Evolutionary conservation across 495 filamentous ascomycete species (phyloP).

Genomic region (Daldinia concentrica): DNA sequence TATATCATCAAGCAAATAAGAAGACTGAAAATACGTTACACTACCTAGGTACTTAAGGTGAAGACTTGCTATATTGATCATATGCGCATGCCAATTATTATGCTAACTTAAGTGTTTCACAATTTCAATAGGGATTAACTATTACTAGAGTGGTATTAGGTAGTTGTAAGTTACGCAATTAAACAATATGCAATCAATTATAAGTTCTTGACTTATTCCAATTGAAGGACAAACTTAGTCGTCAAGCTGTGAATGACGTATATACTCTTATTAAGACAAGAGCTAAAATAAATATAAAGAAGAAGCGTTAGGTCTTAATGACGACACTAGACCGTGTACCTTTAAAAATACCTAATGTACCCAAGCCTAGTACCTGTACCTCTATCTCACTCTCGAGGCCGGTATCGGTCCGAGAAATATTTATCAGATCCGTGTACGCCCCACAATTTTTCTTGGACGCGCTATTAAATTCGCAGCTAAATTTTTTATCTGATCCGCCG

Average conservation of each 20-base stretch:
- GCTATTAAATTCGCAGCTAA: constrained; percentile 26
- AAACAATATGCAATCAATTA: too few relatives aligned
- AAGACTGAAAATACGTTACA: too few relatives aligned
- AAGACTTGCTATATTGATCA: too few relatives aligned
- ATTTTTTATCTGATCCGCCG: constrained; percentile 41
- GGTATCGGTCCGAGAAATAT: constrained; percentile 37
- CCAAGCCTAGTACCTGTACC: background rate
- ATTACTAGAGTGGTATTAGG: too few relatives aligned
- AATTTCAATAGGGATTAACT: too few relatives aligned
- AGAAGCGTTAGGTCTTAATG: background rate
- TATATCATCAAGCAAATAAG: too few relatives aligned
- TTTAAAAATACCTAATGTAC: background rate
- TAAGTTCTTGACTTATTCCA: too few relatives aligned
- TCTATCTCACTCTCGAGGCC: constrained; percentile 9
- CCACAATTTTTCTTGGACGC: constrained; percentile 19
- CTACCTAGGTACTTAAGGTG: too few relatives aligned
- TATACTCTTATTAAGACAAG: background rate
- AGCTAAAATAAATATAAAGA: background rate
- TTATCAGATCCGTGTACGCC: constrained; percentile 45
- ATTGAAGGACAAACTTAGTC: too few relatives aligned
- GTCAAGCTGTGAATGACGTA: background rate
- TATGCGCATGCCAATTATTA: too few relatives aligned
- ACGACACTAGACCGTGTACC: background rate
- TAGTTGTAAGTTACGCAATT: too few relatives aligned
- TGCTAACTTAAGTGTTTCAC: too few relatives aligned